These are phyloP conservation scores for Tillandsia fasciculata DNA, from an alignment of 176 grass and related monocot species.

Conservation along the genomic window DNA sequence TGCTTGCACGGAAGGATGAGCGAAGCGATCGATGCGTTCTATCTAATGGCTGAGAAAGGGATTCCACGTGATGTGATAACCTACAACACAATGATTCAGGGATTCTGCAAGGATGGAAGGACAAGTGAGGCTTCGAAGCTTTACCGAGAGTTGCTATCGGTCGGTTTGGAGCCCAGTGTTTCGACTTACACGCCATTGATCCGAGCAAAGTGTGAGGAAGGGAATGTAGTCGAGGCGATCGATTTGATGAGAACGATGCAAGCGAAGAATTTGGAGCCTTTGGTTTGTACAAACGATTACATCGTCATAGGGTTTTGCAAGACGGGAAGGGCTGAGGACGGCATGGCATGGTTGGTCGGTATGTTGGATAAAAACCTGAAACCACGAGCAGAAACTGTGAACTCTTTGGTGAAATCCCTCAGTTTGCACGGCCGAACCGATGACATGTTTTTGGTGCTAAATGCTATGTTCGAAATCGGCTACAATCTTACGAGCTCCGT, in stretches of 20 bases:
- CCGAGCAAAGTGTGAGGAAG: constrained; percentile 43
- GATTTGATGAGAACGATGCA: constrained; percentile 63
- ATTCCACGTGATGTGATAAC: constrained; percentile 48
- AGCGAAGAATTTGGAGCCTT: constrained; percentile 46
- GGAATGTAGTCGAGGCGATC: constrained; percentile 35
- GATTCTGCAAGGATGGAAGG: constrained; percentile 51
- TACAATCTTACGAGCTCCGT: constrained; percentile 23
- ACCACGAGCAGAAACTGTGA: constrained; percentile 37
- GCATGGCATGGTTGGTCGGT: constrained; percentile 59
- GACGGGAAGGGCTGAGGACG: constrained; percentile 42
- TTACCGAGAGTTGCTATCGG: constrained; percentile 31
- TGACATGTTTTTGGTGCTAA: constrained; percentile 57
- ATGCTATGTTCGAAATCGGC: constrained; percentile 59
- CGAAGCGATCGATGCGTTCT: constrained; percentile 39
- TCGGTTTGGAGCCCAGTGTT: constrained; percentile 43
- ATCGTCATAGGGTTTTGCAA: constrained; percentile 63
- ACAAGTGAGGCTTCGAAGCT: constrained; percentile 29
- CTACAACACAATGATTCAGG: constrained; percentile 63
- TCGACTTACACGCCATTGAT: constrained; percentile 58
- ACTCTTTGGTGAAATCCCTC: constrained; percentile 38
- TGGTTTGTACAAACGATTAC: constrained; percentile 43
- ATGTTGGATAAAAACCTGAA: constrained; percentile 70
- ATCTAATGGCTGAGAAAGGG: constrained; percentile 52
- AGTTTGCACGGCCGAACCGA: constrained; percentile 28
- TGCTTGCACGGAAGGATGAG: constrained; percentile 37